Conservation (phyloP, 805 yeast genomes). For the Dipodascopsis tothii region DNA sequence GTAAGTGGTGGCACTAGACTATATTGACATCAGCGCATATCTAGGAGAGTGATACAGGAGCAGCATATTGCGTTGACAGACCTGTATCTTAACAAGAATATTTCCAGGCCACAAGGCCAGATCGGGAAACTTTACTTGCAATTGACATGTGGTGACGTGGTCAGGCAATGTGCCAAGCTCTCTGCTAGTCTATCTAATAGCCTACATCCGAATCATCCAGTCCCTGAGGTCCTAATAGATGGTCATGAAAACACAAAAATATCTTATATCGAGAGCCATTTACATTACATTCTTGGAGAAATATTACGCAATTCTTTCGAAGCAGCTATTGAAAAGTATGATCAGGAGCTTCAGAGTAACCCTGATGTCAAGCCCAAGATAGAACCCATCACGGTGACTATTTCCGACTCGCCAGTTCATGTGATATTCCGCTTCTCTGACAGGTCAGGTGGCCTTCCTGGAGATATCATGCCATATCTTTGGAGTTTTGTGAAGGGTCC, state of each 20-base stretch:
- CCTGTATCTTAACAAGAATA: constrained; percentile 48
- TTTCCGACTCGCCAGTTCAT: constrained; percentile 57
- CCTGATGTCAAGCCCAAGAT: constrained; percentile 34
- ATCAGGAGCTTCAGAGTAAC: constrained; percentile 26
- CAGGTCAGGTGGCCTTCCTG: constrained; percentile 79
- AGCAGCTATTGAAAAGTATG: constrained; percentile 56
- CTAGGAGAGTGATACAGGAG: constrained; percentile 83
- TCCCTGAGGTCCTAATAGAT: constrained; percentile 72
- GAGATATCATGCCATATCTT: constrained; percentile 50
- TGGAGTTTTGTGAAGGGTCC: constrained; percentile 61
- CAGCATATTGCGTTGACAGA: constrained; percentile 78
- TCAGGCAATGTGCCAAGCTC: constrained; percentile 49
- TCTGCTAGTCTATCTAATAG: constrained; percentile 44
- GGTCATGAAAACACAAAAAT: constrained; percentile 60
- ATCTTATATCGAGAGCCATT: constrained; percentile 78
- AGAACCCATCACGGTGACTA: constrained; percentile 64
- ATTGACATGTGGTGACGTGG: constrained; percentile 64
- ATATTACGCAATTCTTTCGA: constrained; percentile 77
- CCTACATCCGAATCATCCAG: constrained; percentile 46
- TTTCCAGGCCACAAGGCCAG: constrained; percentile 30
- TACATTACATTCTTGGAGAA: constrained; percentile 82
- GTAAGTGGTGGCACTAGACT: background rate
- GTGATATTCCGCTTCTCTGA: constrained; percentile 77
- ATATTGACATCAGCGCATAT: constrained; percentile 53
- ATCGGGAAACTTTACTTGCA: constrained; percentile 74